Base-by-base conservation (phyloP, 2,329 filamentous ascomycete species). In the Tolypocladium tundrense region DNA sequence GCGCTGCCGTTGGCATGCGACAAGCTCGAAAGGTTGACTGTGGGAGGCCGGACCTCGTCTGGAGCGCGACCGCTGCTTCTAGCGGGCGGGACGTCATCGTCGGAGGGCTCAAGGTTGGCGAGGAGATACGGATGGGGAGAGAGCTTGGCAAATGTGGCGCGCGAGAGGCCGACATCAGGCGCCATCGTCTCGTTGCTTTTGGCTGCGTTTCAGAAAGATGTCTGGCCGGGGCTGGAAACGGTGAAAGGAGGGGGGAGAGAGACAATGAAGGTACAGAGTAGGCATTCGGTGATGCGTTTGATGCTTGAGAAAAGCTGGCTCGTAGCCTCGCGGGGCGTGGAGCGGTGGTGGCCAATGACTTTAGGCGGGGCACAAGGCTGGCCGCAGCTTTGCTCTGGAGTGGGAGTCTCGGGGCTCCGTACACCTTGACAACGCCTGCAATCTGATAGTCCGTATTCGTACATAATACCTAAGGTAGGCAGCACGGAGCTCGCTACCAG, bases 1-100 rank as follows among this genome's bases (percentile, higher is more conserved):
- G 93, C 88, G 66, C 90, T 95, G 55, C 94, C 94, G 69, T 96
- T 87, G 58, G 91, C 88, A 71, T 99, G 91, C 0, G 91, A 90
- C 54, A 99, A 78, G 27, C 90, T 94, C 33, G 89, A 88, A 0
- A 85, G 85, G 72, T 97, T 94, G 65, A 94, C 79, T 40, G 86
- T 85, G n/a, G 88, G 85, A 27, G 79, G 72, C 51, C 94, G 87
- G 59, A 86, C 84, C 66, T 92, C 82, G 37, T 81, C 76, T 8
- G 89, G 83, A 2, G 79, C 73, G 63, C 94, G 90, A 62, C 90
- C 90, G 72, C 95, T 97, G 68, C 91, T 90, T 67, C 94, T 88
- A 51, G 83, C 77, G 2, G 88, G 80, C 48, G 69, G 60, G 7
- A 66, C 61, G 51, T 67, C 62, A 55, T 81, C 75, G 58, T 77